Evolutionary conservation across 2,329 filamentous ascomycete genomes (phyloP).

Genomic region (Alternaria triticimaculans): DNA sequence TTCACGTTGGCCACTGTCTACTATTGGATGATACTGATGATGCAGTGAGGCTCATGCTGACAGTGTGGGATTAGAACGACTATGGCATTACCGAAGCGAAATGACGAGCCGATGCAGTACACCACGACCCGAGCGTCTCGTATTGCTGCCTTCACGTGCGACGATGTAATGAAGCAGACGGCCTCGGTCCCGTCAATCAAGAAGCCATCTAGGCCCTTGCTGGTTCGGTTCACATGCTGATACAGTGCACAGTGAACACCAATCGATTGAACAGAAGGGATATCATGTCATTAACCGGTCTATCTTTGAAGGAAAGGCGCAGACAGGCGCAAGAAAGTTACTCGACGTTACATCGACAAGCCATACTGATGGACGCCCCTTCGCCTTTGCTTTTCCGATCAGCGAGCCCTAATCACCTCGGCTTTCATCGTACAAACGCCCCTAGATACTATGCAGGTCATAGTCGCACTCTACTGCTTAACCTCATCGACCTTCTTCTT

Average conservation of each 20-base stretch:
- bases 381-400: conserved; percentile 8
- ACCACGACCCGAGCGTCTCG: background rate
- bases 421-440: background rate
- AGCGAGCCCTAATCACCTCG: background rate
- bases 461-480: conserved; percentile 35
- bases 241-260: background rate
- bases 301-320: conserved; percentile 5
- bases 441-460: background rate
- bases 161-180: background rate
- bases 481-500: conserved; percentile 45
- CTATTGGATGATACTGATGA: background rate
- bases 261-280: background rate
- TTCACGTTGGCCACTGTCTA: conserved; percentile 5
- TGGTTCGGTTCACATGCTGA: background rate
- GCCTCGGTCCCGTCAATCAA: background rate
- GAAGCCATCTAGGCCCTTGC: background rate
- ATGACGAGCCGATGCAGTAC: background rate
- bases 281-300: conserved; percentile 13
- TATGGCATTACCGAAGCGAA: background rate
- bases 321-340: background rate
- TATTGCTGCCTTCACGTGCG: background rate
- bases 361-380: background rate
- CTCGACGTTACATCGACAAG: background rate
- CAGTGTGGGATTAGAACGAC: background rate
- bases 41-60: background rate